These are phyloP conservation scores for Dioscorea alata DNA, from an alignment of 106 monocot genomes.

Conservation along the genomic window DNA sequence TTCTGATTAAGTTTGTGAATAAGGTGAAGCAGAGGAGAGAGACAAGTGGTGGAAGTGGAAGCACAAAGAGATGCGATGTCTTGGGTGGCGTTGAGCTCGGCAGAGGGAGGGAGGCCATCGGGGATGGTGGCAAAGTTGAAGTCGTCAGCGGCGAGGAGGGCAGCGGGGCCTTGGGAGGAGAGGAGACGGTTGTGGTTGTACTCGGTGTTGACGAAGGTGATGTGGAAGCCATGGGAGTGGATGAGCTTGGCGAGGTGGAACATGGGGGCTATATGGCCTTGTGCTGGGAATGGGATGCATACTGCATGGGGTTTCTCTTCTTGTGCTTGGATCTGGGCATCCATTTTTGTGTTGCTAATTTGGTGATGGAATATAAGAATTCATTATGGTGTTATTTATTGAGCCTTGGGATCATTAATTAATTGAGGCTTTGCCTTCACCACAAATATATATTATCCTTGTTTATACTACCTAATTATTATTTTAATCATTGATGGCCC, in stretches of 20 bases:
- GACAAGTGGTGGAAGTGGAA: background rate
- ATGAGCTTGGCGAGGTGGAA: background rate
- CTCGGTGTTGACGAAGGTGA: constrained; percentile 1
- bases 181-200: background rate
- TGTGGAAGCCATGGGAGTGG: background rate
- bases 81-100: background rate
- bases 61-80: background rate
- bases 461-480: no score
- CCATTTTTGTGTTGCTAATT: no score
- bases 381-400: no score
- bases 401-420: no score
- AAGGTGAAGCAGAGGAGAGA: background rate
- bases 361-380: no score
- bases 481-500: no score
- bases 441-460: no score
- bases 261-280: background rate
- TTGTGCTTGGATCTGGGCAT: no score
- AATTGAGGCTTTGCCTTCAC: no score
- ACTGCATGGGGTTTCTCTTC: background rate
- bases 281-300: background rate
- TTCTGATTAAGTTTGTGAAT: background rate
- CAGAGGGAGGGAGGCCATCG: background rate
- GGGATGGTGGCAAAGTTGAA: background rate
- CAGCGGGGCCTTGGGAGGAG: background rate
- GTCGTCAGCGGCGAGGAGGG: background rate